Conservation (phyloP, 306 rosid species). For the Mucuna pruriens region DNA sequence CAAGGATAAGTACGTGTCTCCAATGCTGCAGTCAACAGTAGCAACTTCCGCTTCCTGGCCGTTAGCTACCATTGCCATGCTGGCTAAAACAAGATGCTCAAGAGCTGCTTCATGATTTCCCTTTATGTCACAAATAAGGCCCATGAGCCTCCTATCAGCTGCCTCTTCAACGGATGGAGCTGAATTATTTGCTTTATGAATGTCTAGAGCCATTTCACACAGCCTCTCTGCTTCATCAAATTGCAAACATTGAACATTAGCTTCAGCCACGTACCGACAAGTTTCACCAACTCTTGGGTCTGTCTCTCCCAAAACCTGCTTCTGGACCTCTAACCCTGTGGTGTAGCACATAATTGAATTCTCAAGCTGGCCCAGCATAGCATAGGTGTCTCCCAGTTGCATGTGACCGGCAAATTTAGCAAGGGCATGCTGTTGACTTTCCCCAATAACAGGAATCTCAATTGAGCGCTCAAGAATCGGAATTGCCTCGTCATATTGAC, state of each 20-base stretch:
- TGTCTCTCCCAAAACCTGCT: conserved; percentile 78
- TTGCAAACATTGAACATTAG: conserved; percentile 93
- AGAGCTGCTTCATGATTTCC: conserved; percentile 95
- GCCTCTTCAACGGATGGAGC: conserved; percentile 90
- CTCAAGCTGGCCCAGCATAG: conserved; percentile 96
- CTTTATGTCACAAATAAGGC: conserved; percentile 89
- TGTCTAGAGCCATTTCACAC: conserved; percentile 88
- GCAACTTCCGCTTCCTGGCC: conserved; percentile 95
- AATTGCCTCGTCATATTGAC: conserved; percentile 82
- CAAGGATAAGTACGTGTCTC: conserved; percentile 88
- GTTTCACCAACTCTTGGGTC: conserved; percentile 96
- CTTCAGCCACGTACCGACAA: conserved; percentile 93
- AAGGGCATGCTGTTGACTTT: conserved; percentile 87
- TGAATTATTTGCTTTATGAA: conserved; percentile 72
- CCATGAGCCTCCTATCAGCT: conserved; percentile 98
- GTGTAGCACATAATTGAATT: conserved; percentile 73
- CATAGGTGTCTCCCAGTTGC: conserved; percentile 98
- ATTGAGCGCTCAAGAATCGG: conserved; percentile 80
- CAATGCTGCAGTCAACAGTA: conserved; percentile 89
- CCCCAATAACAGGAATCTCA: conserved; percentile 69
- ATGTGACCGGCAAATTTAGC: conserved; percentile 96
- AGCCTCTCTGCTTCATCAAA: conserved; percentile 85
- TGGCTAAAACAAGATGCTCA: conserved; percentile 94
- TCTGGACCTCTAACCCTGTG: conserved; percentile 85
- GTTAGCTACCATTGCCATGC: conserved; percentile 89